Percentiles rank a stretch among this genome's conserved stretches.
Conservation (phyloP, 805 yeast genomes). For the Schizosaccharomyces octosporus region DNA sequence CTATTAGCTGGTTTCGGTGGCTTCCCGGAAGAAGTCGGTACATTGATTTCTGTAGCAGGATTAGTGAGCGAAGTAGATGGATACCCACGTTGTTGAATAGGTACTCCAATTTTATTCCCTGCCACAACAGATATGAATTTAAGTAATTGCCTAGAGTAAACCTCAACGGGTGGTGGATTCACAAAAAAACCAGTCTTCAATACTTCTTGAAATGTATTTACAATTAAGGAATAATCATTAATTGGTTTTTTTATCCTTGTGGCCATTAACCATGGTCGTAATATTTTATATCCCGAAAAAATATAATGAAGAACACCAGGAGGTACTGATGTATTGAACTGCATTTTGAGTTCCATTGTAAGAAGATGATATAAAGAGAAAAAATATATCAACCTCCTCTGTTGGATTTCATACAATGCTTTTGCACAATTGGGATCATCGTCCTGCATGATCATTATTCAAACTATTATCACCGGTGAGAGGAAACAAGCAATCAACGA, state of each 20-base stretch:
- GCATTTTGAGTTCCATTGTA: neutral
- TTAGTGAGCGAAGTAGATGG: no score
- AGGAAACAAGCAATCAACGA: neutral
- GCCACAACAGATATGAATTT: neutral
- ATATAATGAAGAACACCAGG: neutral
- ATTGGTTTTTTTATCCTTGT: neutral
- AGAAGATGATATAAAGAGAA: neutral
- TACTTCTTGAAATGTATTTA: neutral
- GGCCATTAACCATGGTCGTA: neutral
- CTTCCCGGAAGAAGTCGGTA: no score
- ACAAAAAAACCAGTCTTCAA: neutral
- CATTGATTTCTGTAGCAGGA: no score
- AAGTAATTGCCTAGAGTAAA: neutral
- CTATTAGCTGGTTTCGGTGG: no score
- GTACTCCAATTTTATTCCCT: no score
- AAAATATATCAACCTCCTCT: neutral
- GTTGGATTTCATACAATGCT: neutral
- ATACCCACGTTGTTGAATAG: no score
- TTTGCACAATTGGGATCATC: neutral
- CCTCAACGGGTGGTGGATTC: neutral
- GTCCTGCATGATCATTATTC: neutral
- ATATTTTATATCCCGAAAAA: neutral
- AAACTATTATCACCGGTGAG: neutral
- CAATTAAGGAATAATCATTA: neutral
- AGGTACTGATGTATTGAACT: neutral